phyloP scores from a whole-genome alignment of 1,284 basidiomycete species.

The Pisolithus thermaeus region DNA sequence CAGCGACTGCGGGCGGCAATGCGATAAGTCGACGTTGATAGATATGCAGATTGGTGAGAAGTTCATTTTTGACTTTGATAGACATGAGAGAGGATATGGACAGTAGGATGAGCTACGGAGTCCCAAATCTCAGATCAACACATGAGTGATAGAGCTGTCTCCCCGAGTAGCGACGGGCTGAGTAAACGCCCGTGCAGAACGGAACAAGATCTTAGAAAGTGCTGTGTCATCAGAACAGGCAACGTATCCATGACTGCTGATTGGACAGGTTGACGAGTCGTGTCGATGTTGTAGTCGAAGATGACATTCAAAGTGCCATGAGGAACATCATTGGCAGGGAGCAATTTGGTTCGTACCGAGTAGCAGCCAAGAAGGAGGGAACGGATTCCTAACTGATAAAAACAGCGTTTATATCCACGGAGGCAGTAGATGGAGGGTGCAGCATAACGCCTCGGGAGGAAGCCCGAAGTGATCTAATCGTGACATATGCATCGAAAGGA shows the following conservation, averaged over 20 bases:
- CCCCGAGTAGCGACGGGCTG: not conserved
- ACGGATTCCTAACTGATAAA: not conserved
- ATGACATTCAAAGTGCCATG: no score
- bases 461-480: not conserved
- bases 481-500: not conserved
- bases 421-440: slow-evolving; percentile 1
- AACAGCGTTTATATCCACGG: slow-evolving; percentile 25
- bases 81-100: no score
- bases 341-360: not conserved
- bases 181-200: not conserved
- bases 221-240: not conserved
- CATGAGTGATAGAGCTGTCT: not conserved
- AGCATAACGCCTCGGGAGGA: slow-evolving; percentile 9
- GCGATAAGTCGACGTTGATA: no score
- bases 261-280: no score
- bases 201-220: not conserved
- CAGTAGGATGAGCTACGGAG: no score
- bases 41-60: no score
- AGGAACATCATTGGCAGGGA: not conserved
- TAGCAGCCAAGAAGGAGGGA: not conserved
- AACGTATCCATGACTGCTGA: no score
- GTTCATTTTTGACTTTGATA: no score
- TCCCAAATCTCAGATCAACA: no score
- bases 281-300: no score
- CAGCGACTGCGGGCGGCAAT: no score